phyloP scores from a whole-genome alignment of 2,329 filamentous ascomycete genomes.

The Pyrenophora graminea region DNA sequence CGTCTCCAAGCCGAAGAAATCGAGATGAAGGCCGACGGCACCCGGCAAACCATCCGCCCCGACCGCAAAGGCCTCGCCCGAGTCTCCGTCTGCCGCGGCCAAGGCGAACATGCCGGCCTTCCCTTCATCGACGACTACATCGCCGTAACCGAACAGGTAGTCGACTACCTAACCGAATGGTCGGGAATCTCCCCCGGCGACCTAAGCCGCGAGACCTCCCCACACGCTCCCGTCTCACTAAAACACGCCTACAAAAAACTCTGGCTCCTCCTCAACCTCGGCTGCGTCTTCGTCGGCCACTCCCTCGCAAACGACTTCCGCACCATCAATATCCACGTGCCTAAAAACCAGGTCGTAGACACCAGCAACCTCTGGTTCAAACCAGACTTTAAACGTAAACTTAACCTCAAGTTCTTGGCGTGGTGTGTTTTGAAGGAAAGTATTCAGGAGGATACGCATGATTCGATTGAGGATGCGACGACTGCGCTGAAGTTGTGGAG shows the following conservation, averaged over 20 bases:
- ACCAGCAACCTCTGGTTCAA: conserved; percentile 92
- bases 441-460: conserved; percentile 90
- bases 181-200: conserved; percentile 89
- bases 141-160: conserved; percentile 82
- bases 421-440: conserved; percentile 87
- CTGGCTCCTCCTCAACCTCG: conserved; percentile 93
- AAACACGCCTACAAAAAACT: conserved; percentile 98
- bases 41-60: conserved; percentile 87
- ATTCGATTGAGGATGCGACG: conserved; percentile 91
- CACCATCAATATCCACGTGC: conserved; percentile 96
- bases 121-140: conserved; percentile 99
- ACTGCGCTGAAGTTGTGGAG: conserved; percentile 87
- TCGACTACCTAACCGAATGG: conserved; percentile 93
- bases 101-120: conserved; percentile 74
- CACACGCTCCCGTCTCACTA: conserved; percentile 81
- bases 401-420: conserved; percentile 88
- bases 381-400: conserved; percentile 76
- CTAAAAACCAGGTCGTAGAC: conserved; percentile 86
- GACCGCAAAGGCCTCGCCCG: conserved; percentile 90
- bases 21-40: conserved; percentile 92
- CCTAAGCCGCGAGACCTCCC: conserved; percentile 75
- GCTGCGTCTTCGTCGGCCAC: conserved; percentile 91
- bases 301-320: conserved; percentile 94
- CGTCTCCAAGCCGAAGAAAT: conserved; percentile 91
- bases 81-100: conserved; percentile 84